A percentile compares a stretch with the other conserved stretches of the same genome.
Evolutionary conservation across 1,284 basidiomycete genomes (phyloP).

Genomic region (Amylostereum areolatum): DNA sequence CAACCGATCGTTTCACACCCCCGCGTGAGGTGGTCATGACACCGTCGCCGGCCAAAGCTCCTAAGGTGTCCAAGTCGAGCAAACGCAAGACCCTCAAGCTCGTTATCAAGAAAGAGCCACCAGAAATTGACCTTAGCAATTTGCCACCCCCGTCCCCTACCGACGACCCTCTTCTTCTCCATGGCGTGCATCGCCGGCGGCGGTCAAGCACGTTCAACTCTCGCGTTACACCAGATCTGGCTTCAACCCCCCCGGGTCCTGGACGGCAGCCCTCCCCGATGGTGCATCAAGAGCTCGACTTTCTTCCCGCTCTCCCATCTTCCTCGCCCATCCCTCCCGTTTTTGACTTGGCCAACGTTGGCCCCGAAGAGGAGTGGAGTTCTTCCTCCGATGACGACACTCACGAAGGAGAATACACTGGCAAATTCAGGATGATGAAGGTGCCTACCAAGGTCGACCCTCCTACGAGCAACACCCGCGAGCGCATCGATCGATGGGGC

Average conservation of each 20-base stretch:
- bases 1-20: constrained; percentile 59
- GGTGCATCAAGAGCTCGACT: background rate
- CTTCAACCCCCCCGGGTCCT: constrained; percentile 5
- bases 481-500: constrained; percentile 55
- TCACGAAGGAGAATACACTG: constrained; percentile 57
- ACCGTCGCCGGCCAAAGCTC: constrained; percentile 20
- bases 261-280: background rate
- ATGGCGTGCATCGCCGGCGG: constrained; percentile 28
- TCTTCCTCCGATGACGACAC: constrained; percentile 15
- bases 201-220: constrained; percentile 6
- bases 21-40: constrained; percentile 53
- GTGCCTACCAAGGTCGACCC: constrained; percentile 65
- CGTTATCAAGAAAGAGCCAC: constrained; percentile 54
- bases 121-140: constrained; percentile 50
- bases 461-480: constrained; percentile 47
- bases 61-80: constrained; percentile 27
- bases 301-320: background rate
- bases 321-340: background rate
- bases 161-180: constrained; percentile 65
- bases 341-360: background rate
- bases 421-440: constrained; percentile 44
- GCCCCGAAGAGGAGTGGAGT: background rate
- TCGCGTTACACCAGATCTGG: constrained; percentile 8
- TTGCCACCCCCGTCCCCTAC: constrained; percentile 63
- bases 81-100: constrained; percentile 30